These are phyloP conservation scores for Suillus tomentosus DNA, from an alignment of 768 basidiomycete species.

Conservation along the genomic window DNA sequence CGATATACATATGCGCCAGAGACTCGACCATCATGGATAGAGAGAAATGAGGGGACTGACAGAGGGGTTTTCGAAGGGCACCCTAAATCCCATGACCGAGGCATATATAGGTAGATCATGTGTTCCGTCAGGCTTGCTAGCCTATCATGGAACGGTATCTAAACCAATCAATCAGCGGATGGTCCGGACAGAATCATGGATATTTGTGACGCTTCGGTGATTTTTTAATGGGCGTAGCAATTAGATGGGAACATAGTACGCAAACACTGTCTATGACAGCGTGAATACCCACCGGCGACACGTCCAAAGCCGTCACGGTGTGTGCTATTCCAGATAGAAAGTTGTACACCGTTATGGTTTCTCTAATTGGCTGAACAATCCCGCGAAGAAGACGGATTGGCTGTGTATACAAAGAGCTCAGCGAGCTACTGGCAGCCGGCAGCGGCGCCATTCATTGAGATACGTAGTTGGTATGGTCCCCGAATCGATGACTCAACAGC, in stretches of 20 bases:
- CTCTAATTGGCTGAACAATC: not conserved
- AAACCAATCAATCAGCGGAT: not conserved
- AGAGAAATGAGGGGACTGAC: not conserved
- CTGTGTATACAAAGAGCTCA: not conserved
- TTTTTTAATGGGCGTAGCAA: not conserved
- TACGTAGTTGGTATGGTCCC: not conserved
- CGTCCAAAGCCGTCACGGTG: not conserved
- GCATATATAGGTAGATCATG: not conserved
- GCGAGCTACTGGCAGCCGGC: not conserved
- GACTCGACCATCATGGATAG: constrained; percentile 13
- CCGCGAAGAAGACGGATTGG: too few species aligned
- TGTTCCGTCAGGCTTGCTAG: not conserved
- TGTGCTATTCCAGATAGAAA: not conserved
- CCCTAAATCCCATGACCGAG: not conserved
- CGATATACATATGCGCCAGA: constrained; percentile 13
- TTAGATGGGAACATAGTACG: not conserved
- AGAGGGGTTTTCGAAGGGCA: not conserved
- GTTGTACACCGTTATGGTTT: not conserved
- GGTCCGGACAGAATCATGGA: not conserved
- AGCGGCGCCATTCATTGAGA: not conserved
- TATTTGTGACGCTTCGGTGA: not conserved
- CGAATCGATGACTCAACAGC: not conserved
- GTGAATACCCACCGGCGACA: too few species aligned
- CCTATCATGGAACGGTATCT: not conserved
- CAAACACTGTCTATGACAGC: too few species aligned